These are phyloP conservation scores for Saturnispora zaruensis DNA, from an alignment of 805 yeast genomes.

Conservation along the genomic window DNA sequence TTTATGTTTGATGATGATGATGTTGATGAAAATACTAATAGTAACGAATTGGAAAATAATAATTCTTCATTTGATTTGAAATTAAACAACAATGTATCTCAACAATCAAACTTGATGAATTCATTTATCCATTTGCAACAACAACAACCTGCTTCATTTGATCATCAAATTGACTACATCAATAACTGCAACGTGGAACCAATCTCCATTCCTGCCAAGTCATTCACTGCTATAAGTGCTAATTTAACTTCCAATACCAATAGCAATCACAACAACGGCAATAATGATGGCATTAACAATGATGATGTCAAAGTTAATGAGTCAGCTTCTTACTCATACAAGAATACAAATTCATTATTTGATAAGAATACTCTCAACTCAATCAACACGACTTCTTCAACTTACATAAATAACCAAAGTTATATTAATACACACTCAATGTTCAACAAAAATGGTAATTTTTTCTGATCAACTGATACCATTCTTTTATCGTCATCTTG, in stretches of 20 bases:
- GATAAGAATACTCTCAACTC: conserved; percentile 9
- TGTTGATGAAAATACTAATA: background rate
- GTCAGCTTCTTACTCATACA: background rate
- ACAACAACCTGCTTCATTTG: background rate
- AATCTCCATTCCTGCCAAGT: conserved; percentile 11
- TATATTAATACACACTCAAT: background rate
- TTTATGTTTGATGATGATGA: conserved; percentile 14
- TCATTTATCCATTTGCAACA: background rate
- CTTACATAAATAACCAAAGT: background rate
- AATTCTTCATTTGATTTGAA: background rate
- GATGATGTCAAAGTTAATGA: background rate
- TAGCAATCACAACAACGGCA: background rate
- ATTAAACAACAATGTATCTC: background rate
- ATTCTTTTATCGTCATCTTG: background rate
- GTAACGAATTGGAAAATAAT: background rate
- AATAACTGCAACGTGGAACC: conserved; percentile 12
- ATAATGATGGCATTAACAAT: too few species aligned
- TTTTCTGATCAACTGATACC: background rate
- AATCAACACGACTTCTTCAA: background rate
- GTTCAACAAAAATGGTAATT: background rate
- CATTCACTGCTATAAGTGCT: background rate
- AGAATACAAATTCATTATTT: conserved; percentile 13
- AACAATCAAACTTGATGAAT: background rate
- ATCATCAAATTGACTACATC: background rate
- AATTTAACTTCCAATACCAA: background rate